Percentiles rank a stretch among this genome's conserved stretches.
These are phyloP conservation scores for Verbena officinalis DNA, from an alignment of 257 asterid species.

Conservation along the genomic window DNA sequence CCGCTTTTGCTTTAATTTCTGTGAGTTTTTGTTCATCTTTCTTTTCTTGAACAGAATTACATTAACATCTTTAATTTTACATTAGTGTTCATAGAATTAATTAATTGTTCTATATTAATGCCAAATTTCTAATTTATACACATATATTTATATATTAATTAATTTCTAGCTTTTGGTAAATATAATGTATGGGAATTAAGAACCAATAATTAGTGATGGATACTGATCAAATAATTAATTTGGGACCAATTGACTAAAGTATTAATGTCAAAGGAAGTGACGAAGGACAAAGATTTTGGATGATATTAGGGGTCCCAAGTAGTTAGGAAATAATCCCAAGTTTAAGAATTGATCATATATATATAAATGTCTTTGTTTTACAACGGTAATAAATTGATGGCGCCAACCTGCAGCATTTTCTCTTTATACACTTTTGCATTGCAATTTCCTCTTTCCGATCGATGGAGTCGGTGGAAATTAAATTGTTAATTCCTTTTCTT, in stretches of 20 bases:
- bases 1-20: constrained; percentile 31
- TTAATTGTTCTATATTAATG: no score
- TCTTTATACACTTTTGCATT: no score
- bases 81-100: constrained; percentile 17
- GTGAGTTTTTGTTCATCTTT: constrained; percentile 26
- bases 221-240: no score
- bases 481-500: constrained; percentile 49
- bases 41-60: not conserved
- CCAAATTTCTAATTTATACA: no score
- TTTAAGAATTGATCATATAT: constrained; percentile 52
- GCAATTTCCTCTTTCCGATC: no score
- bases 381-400: constrained; percentile 37
- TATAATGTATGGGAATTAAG: no score
- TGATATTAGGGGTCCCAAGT: constrained; percentile 67
- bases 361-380: constrained; percentile 28
- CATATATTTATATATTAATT: no score
- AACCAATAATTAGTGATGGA: no score
- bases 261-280: constrained; percentile 54
- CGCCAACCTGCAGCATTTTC: not conserved
- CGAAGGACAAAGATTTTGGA: constrained; percentile 46
- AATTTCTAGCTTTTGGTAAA: no score
- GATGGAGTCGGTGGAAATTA: constrained; percentile 58
- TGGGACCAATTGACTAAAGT: constrained; percentile 55
- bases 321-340: constrained; percentile 59
- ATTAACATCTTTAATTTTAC: not conserved